Base-by-base conservation (phyloP, 2,329 filamentous ascomycete genomes). In the Exophiala sideris region DNA sequence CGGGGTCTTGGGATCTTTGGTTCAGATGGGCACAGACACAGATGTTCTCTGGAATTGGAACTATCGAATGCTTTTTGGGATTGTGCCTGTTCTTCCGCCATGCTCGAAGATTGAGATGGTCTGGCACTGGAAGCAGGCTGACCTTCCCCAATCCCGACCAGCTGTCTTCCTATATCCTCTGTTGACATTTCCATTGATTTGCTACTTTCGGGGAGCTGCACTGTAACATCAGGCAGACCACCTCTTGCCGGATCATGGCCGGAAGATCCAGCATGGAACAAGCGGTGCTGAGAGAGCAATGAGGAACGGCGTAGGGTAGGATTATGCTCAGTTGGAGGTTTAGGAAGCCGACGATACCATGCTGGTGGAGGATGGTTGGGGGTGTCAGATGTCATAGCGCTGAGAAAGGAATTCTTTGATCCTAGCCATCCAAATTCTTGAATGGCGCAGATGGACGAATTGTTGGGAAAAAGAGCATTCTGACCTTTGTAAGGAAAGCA, bases 1-100 rank as follows among this genome's bases (percentile, higher is more conserved):
- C 85, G 79, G 62, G 85, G 85, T 64, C 85, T 76, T 54, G 85
- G 85, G 57, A 88, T 86, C 69, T 87, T 88, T 20, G 84, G 84
- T 65, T 87, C 84, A 36, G 84, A 83, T 64, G 85, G 84, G 69
- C 85, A 88, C 63, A 88, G 78, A 71, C 85, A 88, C 59, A 87
- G 81, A 61, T 51, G 47, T 12, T 56, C 54, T 54, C 52, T 38
- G 18, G 56, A n/a, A 41, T 38, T 29, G 14, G 54, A 36, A 38
- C 21, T 18, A 34, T 21, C 39, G n/a, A n/a, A 20, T 42, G 24
- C 24, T n/a, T 16, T 38, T 36, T 50, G 29, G 10, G 39, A n/a
- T 39, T 50, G 36, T 29, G 47, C n/a, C n/a, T 29, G 42, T 3
- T 38, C 45, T 14, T 50, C 49, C 35, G 29, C 52, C 51, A 58